Base-by-base conservation (phyloP, 257 asterid genomes). In the Perilla frutescens region DNA sequence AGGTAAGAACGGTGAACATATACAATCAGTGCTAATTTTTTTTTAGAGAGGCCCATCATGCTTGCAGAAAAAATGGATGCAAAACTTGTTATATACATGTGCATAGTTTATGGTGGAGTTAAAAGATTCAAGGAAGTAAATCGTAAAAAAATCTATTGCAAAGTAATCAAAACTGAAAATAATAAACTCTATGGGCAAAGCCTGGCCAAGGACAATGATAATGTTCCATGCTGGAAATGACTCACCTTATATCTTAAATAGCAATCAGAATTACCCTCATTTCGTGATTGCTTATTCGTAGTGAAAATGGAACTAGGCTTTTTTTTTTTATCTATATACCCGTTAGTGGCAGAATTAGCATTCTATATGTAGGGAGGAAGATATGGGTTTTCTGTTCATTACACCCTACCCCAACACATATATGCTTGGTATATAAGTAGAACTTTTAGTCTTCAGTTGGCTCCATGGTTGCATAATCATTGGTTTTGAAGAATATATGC, bases 371-470 rank as follows among this genome's bases (percentile, higher is more conserved):
- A 65, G 44, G 37, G 58, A 51, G 53, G 6, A 8, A 50, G 29
- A 2, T 8, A 45, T 45, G 53, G 56, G 31, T 9, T 8, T 66
- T 66, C 7, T 48, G 29, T 70, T 43, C 20, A 7, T 55, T 40
- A 26, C 34, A 20, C 45, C 4, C 9, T 1, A 26, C 45, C 4
- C 9, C 4, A 40, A 31, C 5, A 5, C 41, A 47, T 26, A 44
- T 48, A 8, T 8, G 15, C 13, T 66, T 47, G 26, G 26, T 7
- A 13, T 14, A 32, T 48, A 48, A 31, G 59, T 1, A 7, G 29
- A 32, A 43, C 0, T 13, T 66, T 47, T 31, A 31, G 10, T 67
- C 48, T 67, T 66, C 60, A 66, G 60, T 36, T 49, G 37, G 50
- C 10, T 9, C 37, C 29, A 31, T 34, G 59, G 34, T 34, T 67